phyloP scores from a whole-genome alignment of 2,329 filamentous ascomycete genomes.

The Xylariales sp. region DNA sequence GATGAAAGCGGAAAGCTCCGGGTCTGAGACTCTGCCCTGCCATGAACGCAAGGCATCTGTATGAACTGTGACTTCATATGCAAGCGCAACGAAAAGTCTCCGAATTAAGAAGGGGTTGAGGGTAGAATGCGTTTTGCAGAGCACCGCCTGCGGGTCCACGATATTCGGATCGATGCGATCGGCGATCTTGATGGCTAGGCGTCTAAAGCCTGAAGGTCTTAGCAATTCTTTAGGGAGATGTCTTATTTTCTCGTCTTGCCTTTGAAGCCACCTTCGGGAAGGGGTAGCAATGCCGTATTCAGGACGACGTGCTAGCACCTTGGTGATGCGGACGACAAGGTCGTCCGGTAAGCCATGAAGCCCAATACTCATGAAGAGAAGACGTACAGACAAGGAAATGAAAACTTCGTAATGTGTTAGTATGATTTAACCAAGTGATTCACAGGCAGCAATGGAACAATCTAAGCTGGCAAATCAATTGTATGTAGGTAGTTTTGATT shows the following conservation, averaged over 20 bases:
- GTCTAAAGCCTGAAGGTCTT: slow-evolving; percentile 48
- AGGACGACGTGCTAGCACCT: slow-evolving; percentile 53
- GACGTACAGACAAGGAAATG: neutral
- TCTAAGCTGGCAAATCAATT: slow-evolving; percentile 27
- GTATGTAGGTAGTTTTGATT: slow-evolving; percentile 20
- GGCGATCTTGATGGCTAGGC: slow-evolving; percentile 50
- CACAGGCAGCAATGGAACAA: slow-evolving; percentile 10
- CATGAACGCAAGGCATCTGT: slow-evolving; percentile 46
- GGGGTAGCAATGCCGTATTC: slow-evolving; percentile 49
- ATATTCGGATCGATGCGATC: slow-evolving; percentile 45
- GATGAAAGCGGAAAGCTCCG: slow-evolving; percentile 47
- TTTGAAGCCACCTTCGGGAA: slow-evolving; percentile 52
- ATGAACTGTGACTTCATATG: slow-evolving; percentile 55
- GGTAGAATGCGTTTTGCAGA: slow-evolving; percentile 56
- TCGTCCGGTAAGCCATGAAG: slow-evolving; percentile 45
- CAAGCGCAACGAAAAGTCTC: slow-evolving; percentile 56
- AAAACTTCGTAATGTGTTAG: neutral
- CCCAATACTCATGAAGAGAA: slow-evolving; percentile 41
- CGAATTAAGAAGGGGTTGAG: slow-evolving; percentile 59
- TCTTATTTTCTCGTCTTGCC: slow-evolving; percentile 50
- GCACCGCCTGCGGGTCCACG: slow-evolving; percentile 49
- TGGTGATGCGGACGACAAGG: slow-evolving; percentile 51
- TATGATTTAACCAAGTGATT: slow-evolving; percentile 21
- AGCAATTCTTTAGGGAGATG: slow-evolving; percentile 46
- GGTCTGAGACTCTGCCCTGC: slow-evolving; percentile 36